Percentiles rank a stretch among this genome's conserved stretches.
Evolutionary conservation across 495 filamentous ascomycete species (phyloP).

Genomic region (Daldinia bambusicola): DNA sequence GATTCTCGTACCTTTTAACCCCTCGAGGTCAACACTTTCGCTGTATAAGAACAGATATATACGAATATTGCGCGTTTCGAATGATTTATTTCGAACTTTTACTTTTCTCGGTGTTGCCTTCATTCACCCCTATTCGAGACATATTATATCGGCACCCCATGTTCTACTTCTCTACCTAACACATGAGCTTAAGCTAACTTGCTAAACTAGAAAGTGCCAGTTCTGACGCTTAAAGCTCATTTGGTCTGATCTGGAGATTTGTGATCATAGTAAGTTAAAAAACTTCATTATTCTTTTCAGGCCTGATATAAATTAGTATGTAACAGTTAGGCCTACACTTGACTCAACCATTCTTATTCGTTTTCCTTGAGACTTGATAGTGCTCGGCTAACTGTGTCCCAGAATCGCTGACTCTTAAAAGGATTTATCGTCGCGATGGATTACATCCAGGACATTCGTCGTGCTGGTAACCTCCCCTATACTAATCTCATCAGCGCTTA

Average conservation of each 20-base stretch:
- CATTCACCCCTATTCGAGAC: no score
- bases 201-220: background rate
- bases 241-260: background rate
- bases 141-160: background rate
- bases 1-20: no score
- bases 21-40: no score
- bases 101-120: no score
- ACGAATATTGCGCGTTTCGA: no score
- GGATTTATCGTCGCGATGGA: slow-evolving; percentile 18
- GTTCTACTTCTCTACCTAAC: background rate
- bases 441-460: slow-evolving; percentile 11
- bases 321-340: background rate
- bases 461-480: slow-evolving; percentile 12
- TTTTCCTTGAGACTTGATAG: background rate
- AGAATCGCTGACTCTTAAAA: background rate
- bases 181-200: background rate
- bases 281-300: background rate
- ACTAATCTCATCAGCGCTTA: slow-evolving; percentile 14
- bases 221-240: background rate
- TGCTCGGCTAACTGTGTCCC: background rate
- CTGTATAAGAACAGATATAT: no score
- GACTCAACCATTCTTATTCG: background rate
- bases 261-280: background rate
- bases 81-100: no score
- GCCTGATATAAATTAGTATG: no score